Conservation (phyloP, 306 rosid genomes). For the Citrullus amarus region DNA sequence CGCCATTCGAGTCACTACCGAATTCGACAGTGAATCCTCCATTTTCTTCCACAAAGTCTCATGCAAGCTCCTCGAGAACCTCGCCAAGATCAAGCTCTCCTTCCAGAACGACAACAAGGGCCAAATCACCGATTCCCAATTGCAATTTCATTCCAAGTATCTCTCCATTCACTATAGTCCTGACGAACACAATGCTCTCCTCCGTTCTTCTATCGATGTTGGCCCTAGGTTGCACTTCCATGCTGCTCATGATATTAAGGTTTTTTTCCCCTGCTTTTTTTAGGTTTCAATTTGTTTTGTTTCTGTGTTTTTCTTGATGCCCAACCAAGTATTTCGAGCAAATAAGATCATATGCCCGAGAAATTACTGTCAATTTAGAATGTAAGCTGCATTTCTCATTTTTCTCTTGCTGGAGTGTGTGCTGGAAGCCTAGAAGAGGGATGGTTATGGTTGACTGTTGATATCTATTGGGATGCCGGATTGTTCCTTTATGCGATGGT, state of each 20-base stretch:
- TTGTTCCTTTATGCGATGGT: too few species aligned
- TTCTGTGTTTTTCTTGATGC: background rate
- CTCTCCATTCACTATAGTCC: constrained; percentile 52
- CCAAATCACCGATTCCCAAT: constrained; percentile 47
- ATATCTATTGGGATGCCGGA: background rate
- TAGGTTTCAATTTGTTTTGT: background rate
- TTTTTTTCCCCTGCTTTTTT: background rate
- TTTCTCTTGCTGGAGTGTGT: background rate
- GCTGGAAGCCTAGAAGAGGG: background rate
- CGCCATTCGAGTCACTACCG: constrained; percentile 46
- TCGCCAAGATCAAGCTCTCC: constrained; percentile 67
- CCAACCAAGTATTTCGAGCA: background rate
- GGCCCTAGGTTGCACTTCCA: constrained; percentile 46
- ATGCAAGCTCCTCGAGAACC: constrained; percentile 58
- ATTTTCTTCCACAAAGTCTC: constrained; percentile 64
- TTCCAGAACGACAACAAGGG: constrained; percentile 53
- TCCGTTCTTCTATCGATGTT: constrained; percentile 48
- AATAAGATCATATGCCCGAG: too few species aligned
- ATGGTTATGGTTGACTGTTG: background rate
- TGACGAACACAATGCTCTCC: constrained; percentile 49
- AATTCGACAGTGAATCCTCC: constrained; percentile 81
- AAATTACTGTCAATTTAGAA: background rate
- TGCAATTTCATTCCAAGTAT: constrained; percentile 51
- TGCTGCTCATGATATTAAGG: constrained; percentile 75
- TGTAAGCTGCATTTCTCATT: background rate